Evolutionary conservation across 805 yeast genomes (phyloP).

Genomic region (Suhomyces emberorum): DNA sequence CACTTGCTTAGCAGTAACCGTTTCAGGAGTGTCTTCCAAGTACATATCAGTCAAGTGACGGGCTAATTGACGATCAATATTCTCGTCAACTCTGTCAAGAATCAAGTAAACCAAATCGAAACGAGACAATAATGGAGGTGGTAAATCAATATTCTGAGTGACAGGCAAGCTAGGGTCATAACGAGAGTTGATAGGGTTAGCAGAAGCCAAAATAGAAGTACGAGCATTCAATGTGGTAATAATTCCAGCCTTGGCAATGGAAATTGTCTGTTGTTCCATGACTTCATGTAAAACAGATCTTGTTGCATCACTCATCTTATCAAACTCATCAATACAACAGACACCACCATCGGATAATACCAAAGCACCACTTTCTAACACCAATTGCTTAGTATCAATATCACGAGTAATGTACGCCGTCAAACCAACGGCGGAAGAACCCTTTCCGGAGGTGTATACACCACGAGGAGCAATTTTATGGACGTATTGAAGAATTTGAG

Average conservation of each 20-base stretch:
- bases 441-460: constrained; percentile 96
- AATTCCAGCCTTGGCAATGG: constrained; percentile 97
- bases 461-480: constrained; percentile 98
- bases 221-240: constrained; percentile 95
- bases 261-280: constrained; percentile 98
- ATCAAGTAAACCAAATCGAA: constrained; percentile 92
- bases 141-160: constrained; percentile 90
- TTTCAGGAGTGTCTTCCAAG: constrained; percentile 78
- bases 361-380: constrained; percentile 92
- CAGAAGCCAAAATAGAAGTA: constrained; percentile 93
- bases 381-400: constrained; percentile 87
- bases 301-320: constrained; percentile 93
- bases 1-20: constrained; percentile 63
- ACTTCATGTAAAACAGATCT: constrained; percentile 96
- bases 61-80: constrained; percentile 80
- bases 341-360: constrained; percentile 97
- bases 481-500: constrained; percentile 90
- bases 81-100: constrained; percentile 88
- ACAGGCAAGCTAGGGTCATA: constrained; percentile 95
- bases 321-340: constrained; percentile 98
- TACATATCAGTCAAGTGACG: constrained; percentile 88
- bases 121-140: constrained; percentile 93
- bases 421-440: constrained; percentile 97
- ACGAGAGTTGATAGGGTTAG: constrained; percentile 94
- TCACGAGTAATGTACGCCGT: constrained; percentile 97